Evolutionary conservation across 257 asterid species (phyloP).

Genomic region (Solanum lycopersicoides): DNA sequence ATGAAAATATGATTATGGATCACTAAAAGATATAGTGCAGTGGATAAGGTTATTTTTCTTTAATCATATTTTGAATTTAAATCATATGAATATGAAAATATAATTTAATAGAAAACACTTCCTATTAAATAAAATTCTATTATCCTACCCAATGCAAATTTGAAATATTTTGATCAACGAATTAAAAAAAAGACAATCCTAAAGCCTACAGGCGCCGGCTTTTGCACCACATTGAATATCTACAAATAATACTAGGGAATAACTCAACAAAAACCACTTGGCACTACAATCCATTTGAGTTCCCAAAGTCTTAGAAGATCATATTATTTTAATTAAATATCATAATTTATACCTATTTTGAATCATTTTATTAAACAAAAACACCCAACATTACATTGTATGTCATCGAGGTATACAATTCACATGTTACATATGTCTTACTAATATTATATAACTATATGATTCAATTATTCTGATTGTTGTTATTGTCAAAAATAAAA

Average conservation of each 20-base stretch:
- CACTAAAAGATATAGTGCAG: no score
- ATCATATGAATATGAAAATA: no score
- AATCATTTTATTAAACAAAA: neutral
- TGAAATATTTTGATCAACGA: no score
- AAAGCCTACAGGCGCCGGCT: neutral
- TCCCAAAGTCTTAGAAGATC: neutral
- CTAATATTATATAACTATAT: neutral
- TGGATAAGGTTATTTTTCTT: no score
- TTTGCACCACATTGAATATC: neutral
- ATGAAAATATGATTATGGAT: no score
- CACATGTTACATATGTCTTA: neutral
- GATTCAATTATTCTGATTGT: neutral
- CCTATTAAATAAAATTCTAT: no score
- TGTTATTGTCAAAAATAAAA: neutral
- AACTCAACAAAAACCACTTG: neutral
- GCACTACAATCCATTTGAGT: neutral
- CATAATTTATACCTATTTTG: neutral
- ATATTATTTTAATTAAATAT: neutral
- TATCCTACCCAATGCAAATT: no score
- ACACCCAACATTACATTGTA: neutral
- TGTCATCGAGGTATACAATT: neutral
- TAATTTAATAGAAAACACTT: fast-evolving
- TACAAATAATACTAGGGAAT: neutral
- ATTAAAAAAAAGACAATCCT: neutral
- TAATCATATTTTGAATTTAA: no score